Evolutionary conservation across 306 rosid species (phyloP).

Genomic region (Ziziphus jujuba): DNA sequence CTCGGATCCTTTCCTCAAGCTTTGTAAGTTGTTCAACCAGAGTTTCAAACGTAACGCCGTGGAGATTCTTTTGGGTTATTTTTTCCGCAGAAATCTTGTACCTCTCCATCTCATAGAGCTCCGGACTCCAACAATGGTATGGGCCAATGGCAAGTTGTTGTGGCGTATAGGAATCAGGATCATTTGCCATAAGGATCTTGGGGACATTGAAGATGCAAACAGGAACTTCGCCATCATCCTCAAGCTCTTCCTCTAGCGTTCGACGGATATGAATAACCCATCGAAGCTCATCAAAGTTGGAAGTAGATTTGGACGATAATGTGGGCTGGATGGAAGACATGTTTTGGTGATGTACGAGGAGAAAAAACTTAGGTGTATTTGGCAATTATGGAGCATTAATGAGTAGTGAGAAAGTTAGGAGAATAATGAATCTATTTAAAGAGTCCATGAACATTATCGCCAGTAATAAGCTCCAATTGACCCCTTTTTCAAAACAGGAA

Average conservation of each 20-base stretch:
- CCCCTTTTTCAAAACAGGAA: not conserved
- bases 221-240: conserved; percentile 43
- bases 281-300: conserved; percentile 48
- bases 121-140: conserved; percentile 71
- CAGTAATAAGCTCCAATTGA: conserved; percentile 21
- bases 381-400: conserved; percentile 13
- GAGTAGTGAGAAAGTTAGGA: conserved; percentile 25
- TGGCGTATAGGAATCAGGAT: conserved; percentile 64
- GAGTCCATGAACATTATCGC: not conserved
- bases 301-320: conserved; percentile 27
- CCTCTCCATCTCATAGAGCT: conserved; percentile 76
- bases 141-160: conserved; percentile 80
- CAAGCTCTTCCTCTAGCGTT: conserved; percentile 60
- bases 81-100: conserved; percentile 67
- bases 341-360: not conserved
- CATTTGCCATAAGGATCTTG: conserved; percentile 33
- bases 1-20: conserved; percentile 48
- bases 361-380: not conserved
- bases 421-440: conserved; percentile 10
- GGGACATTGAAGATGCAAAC: conserved; percentile 69
- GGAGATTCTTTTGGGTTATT: conserved; percentile 48
- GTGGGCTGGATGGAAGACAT: no score
- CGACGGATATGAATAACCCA: conserved; percentile 66
- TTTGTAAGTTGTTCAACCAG: conserved; percentile 51
- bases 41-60: conserved; percentile 34